A percentile compares a stretch with the other conserved stretches of the same genome.
Conservation (phyloP, 192 early-diverging fungal genomes). For the Ramicandelaber brevisporus region DNA sequence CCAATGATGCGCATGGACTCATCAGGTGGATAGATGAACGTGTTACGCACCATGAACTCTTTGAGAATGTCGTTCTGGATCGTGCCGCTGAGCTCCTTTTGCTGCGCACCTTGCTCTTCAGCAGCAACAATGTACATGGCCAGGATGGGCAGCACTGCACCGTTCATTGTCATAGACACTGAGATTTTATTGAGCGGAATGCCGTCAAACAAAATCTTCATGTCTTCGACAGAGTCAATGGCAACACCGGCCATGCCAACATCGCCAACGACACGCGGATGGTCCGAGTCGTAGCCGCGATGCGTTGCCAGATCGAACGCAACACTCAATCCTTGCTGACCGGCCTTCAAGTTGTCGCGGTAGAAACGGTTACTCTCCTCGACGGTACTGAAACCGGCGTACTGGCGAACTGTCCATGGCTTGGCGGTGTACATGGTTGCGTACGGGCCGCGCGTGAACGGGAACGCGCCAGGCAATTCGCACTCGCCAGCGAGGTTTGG, state of each 20-base stretch:
- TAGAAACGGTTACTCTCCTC: slow-evolving; percentile 78
- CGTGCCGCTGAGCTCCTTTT: slow-evolving; percentile 58
- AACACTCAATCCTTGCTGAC: slow-evolving; percentile 67
- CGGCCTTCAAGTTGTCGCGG: slow-evolving; percentile 62
- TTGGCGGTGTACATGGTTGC: slow-evolving; percentile 64
- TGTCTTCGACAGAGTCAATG: slow-evolving; percentile 77
- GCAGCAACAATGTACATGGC: slow-evolving; percentile 79
- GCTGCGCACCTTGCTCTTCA: slow-evolving; percentile 60
- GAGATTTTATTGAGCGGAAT: slow-evolving; percentile 78
- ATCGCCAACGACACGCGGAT: slow-evolving; percentile 68
- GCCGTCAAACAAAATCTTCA: slow-evolving; percentile 75
- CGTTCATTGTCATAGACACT: slow-evolving; percentile 89
- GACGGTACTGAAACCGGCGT: slow-evolving; percentile 81
- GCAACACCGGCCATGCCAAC: slow-evolving; percentile 88
- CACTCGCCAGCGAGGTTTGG: too few relatives aligned
- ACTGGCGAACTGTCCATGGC: slow-evolving; percentile 74
- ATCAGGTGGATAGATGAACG: slow-evolving; percentile 79
- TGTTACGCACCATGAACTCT: slow-evolving; percentile 87
- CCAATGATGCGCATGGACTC: slow-evolving; percentile 76
- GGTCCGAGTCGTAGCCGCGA: slow-evolving; percentile 73
- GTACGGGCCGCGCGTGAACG: slow-evolving; percentile 63
- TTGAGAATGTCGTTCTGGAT: slow-evolving; percentile 86
- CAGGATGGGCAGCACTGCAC: slow-evolving; percentile 72
- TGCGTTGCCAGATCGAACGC: slow-evolving; percentile 83
- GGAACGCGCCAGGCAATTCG: slow-evolving; percentile 66